Conservation (phyloP, 2,329 filamentous ascomycete genomes). For the Botrytis medusae region DNA sequence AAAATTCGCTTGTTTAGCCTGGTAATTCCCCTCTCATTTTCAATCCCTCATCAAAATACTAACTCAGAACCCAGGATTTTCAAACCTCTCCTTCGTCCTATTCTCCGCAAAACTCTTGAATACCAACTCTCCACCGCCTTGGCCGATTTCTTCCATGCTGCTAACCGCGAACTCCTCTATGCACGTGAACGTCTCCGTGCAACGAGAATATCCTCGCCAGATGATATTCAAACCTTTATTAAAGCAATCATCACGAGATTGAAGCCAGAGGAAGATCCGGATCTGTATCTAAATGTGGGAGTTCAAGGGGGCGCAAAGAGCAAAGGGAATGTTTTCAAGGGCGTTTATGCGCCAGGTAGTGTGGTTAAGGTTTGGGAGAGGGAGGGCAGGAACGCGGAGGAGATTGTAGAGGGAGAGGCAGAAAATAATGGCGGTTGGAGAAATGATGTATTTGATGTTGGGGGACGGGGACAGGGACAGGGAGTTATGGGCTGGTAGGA, state of each 20-base stretch:
- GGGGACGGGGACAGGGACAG: background rate
- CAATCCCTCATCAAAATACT: background rate
- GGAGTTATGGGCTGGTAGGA: conserved; percentile 12
- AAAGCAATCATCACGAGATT: conserved; percentile 78
- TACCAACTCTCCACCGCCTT: conserved; percentile 73
- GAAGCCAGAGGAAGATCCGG: conserved; percentile 69
- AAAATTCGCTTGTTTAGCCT: conserved; percentile 74
- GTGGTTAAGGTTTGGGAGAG: conserved; percentile 88
- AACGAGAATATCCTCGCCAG: conserved; percentile 76
- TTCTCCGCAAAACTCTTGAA: conserved; percentile 78
- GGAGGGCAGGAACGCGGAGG: conserved; percentile 67
- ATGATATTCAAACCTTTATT: conserved; percentile 78
- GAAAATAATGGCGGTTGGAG: conserved; percentile 61
- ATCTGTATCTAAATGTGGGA: conserved; percentile 72
- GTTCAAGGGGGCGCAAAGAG: conserved; percentile 56
- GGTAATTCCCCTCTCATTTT: conserved; percentile 43
- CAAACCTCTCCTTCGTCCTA: conserved; percentile 78
- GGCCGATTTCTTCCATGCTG: conserved; percentile 64
- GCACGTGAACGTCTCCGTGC: conserved; percentile 84
- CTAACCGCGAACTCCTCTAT: conserved; percentile 84
- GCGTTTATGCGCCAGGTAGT: conserved; percentile 85
- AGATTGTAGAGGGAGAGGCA: conserved; percentile 72
- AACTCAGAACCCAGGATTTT: conserved; percentile 48
- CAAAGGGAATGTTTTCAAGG: conserved; percentile 69
- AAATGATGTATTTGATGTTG: conserved; percentile 10